Base-by-base conservation (phyloP, 352 stramenopile species). In the Globisporangium lucens region DNA sequence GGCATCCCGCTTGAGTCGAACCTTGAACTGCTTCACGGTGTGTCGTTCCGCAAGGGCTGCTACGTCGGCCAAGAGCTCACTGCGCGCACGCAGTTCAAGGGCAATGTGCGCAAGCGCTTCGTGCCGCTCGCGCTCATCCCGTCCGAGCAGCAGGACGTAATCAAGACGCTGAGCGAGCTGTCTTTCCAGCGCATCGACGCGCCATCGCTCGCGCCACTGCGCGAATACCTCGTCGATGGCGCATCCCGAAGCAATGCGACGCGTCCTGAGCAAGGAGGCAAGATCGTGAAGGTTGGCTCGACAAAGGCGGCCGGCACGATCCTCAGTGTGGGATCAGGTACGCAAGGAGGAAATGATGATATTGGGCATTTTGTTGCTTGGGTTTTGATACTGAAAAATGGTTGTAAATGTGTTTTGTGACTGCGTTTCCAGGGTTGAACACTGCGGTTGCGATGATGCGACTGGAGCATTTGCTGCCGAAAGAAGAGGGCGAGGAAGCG, bases 11-110 rank as follows among this genome's bases (percentile, higher is more conserved):
- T 98, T 0, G 94, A 98, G 69, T 94, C 79, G 56, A 98, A 98
- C 63, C 72, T 98, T 2, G 95, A 98, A 49, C 77, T 97, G 38
- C 72, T 98, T 41, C 76, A 87, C 56, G 91, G 89, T 36, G 89
- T 98, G 38, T 94, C 80, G 15, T 98, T 98, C 75, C 77, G 80
- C 46, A 98, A 98, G 75, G 95, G 95, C 7, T 98, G 95, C 82
- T 98, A 98, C 71, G 80, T 98, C 17, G 95, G 95, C 2, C 95
- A 98, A 77, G 95, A 98, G 70, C 83, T 98, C 33, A 98, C 91
- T 1, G 95, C 95, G 29, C 80, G 95, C 36, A 98, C 95, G 43
- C 93, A 98, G 64, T 98, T 97, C 72, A 96, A 96, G 69, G 89
- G 87, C 49, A 94, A 88, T 67, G 85, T 96, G 12, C 84, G 89